Evolutionary conservation across 2,329 filamentous ascomycete genomes (phyloP), one percentile per base, ranked within the genome.

Genomic region (Fusarium azukiicola): DNA sequence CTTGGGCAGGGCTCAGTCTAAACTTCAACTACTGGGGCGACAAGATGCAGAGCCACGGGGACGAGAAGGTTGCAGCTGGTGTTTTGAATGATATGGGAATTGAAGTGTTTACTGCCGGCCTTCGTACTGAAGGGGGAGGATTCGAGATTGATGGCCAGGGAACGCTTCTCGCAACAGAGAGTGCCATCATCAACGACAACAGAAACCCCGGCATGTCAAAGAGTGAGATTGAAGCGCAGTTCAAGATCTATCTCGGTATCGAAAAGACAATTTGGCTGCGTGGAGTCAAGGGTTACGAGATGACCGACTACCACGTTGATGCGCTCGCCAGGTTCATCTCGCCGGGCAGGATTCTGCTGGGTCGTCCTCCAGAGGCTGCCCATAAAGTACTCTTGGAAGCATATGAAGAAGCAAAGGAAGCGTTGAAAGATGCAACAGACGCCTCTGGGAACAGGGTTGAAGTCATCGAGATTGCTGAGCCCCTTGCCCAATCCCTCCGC

Each of bases 21-120:
- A 83, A 79, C 56, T 85, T 85, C 70, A 85, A 85, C 38, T 79
- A 80, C 54, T 86, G 84, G 84, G 84, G 84, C 0, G 66, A 67
- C 3, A 84, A 80, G 38, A 68, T 79, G 14, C 67, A 70, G 12
- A 72, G 54, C 6, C 32, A 73, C 66, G 50, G 75, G 7, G 66
- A 81, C 64, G 46, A 71, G 46, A 13, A 47, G 5, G 49, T 82
- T 5, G 80, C 84, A 5, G 50, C 69, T 7, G 72, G 40, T 13
- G 66, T 81, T 5, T 54, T 79, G 7, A 32, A 23, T 2, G 38
- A 66, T 2, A 68, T 63, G 40, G 58, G 68, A 0, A 38, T 79
- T 7, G 40, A 72, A 5, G 67, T 69, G 3, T 68, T 75, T 11
- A 73, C 79, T 10, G 66, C 81, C 7, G 70, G 78, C 1, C 73